Evolutionary conservation across 495 filamentous ascomycete genomes (phyloP).

Genomic region (Darksidea phi): DNA sequence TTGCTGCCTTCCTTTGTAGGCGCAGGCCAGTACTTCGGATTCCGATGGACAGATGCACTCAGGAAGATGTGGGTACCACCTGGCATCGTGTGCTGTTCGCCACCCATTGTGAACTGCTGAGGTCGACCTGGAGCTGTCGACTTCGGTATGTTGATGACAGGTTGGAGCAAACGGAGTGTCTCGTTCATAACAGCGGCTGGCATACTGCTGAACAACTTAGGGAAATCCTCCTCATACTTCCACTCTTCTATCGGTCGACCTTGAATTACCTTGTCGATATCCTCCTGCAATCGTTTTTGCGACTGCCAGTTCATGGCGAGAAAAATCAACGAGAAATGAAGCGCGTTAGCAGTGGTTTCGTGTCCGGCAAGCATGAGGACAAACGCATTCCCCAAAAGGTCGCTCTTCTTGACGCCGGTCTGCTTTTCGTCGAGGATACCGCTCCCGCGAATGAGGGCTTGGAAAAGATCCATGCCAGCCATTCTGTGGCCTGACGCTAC

Average conservation of each 20-base stretch:
- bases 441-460: conserved; percentile 43
- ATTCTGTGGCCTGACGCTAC: conserved; percentile 47
- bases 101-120: conserved; percentile 55
- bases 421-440: conserved; percentile 39
- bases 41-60: conserved; percentile 53
- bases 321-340: conserved; percentile 61
- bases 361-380: conserved; percentile 71
- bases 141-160: conserved; percentile 63
- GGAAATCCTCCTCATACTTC: conserved; percentile 62
- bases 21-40: conserved; percentile 58
- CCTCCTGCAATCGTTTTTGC: conserved; percentile 60
- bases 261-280: conserved; percentile 58
- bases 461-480: conserved; percentile 55
- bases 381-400: conserved; percentile 70
- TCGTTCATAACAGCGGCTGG: conserved; percentile 69
- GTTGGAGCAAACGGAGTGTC: conserved; percentile 61
- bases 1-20: conserved; percentile 1
- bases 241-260: conserved; percentile 53
- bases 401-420: conserved; percentile 41
- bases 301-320: conserved; percentile 59
- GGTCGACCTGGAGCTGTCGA: conserved; percentile 47
- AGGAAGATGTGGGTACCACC: conserved; percentile 50
- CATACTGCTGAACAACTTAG: conserved; percentile 58
- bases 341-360: conserved; percentile 67
- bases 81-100: conserved; percentile 53